A percentile compares a stretch with the other conserved stretches of the same genome.
These are phyloP conservation scores for Psophocarpus tetragonolobus DNA, from an alignment of 306 rosid genomes.

Conservation along the genomic window DNA sequence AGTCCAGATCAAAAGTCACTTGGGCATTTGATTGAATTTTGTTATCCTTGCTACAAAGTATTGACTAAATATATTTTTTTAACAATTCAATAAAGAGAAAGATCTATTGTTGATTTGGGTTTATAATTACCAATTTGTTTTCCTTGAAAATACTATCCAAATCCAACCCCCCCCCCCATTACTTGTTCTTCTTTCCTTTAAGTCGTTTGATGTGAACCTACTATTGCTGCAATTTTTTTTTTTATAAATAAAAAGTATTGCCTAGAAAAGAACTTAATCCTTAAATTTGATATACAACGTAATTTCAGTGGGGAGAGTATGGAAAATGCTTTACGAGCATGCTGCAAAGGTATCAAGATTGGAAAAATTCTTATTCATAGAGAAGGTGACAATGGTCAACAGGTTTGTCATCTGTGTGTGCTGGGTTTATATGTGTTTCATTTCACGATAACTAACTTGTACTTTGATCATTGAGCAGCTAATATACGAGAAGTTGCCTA, in stretches of 20 bases:
- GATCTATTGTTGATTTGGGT: not conserved
- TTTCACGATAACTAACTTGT: slow-evolving; percentile 22
- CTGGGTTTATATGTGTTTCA: slow-evolving; percentile 8
- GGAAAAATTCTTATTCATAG: slow-evolving; percentile 99
- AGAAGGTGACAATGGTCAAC: slow-evolving; percentile 99
- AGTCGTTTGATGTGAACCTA: not conserved
- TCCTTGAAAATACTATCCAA: not conserved
- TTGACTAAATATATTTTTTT: not conserved
- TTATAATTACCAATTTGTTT: slow-evolving; percentile 4
- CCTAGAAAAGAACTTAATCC: slow-evolving; percentile 8
- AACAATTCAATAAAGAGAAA: slow-evolving; percentile 19
- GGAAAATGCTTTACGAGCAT: slow-evolving; percentile 99
- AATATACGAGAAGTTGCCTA: slow-evolving; percentile 89
- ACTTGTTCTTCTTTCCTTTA: not conserved
- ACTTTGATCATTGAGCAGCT: slow-evolving; percentile 61
- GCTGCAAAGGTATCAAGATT: slow-evolving; percentile 98
- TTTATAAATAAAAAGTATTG: not conserved
- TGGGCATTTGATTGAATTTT: not conserved
- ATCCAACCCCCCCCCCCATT: too few species aligned
- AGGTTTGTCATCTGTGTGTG: slow-evolving; percentile 56
- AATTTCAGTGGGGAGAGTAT: slow-evolving; percentile 93
- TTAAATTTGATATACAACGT: slow-evolving; percentile 25
- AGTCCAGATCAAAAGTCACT: slow-evolving; percentile 24
- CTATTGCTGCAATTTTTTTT: not conserved
- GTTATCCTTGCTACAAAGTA: slow-evolving; percentile 26